Evolutionary conservation across 2,329 filamentous ascomycete genomes (phyloP).

Genomic region (Albophoma yamanashiensis): DNA sequence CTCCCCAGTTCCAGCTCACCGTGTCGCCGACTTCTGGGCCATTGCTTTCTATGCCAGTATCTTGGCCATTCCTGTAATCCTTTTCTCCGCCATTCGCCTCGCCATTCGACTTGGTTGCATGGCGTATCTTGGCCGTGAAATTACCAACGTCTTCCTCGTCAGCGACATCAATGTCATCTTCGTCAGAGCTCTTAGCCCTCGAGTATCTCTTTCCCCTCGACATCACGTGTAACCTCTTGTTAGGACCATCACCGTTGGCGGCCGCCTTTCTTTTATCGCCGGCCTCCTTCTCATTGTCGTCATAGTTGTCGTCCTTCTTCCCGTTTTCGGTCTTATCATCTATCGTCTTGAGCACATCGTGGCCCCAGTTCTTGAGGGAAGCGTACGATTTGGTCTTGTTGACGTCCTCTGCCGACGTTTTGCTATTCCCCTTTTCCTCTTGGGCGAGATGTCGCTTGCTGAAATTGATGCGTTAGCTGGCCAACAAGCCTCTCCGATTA

Average conservation of each 20-base stretch:
- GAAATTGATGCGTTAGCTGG: background rate
- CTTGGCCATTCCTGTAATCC: background rate
- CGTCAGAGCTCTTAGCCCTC: conserved; percentile 1
- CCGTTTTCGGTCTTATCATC: conserved; percentile 5
- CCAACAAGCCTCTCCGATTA: background rate
- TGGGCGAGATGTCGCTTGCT: conserved; percentile 55
- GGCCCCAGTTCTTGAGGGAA: conserved; percentile 52
- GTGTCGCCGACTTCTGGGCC: conserved; percentile 28
- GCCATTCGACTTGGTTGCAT: background rate
- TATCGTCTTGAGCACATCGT: conserved; percentile 36
- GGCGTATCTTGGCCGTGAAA: background rate
- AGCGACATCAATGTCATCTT: conserved; percentile 1
- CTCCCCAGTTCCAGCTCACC: conserved; percentile 36
- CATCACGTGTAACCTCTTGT: conserved; percentile 1
- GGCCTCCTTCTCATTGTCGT: conserved; percentile 6
- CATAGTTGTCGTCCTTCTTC: conserved; percentile 3
- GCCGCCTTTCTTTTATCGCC: conserved; percentile 17
- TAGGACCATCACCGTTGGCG: conserved; percentile 7
- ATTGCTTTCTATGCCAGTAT: conserved; percentile 12
- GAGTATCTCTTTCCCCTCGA: no score
- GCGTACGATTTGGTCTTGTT: conserved; percentile 43
- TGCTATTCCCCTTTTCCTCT: conserved; percentile 45
- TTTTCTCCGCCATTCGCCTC: background rate
- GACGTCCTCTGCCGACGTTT: conserved; percentile 34
- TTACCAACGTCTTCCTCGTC: conserved; percentile 2